Evolutionary conservation across 164 flowering plant genomes (phyloP), one percentile per base, ranked within the genome.

Genomic region (Sextonia rubra): DNA sequence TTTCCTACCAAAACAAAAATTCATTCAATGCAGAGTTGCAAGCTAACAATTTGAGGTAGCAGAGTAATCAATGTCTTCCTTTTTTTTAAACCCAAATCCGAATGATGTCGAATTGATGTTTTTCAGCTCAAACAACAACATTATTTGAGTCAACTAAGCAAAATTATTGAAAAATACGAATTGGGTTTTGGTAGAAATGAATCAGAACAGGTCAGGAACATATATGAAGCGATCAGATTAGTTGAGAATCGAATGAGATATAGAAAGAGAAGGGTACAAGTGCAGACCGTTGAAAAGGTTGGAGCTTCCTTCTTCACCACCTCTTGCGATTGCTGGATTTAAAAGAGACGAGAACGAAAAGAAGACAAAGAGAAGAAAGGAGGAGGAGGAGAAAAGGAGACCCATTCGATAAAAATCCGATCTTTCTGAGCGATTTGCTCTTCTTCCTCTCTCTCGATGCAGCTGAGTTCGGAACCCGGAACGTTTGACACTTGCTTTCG

Each of bases 281-380:
- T 11, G 26, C 25, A 14, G 12, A 23, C 27, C 25, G 18, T 23
- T 23, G 64, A 25, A 4, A 61, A 23, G 5, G 27, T 23, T 23
- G 64, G 64, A 61, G 64, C 25, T 61, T 25, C 25, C 24, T 25
- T 25, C 27, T 61, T 61, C 64, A 2, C 20, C 29, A 1, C 64
- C 64, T 61, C 64, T 61, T 25, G 30, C 64, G 27, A 25, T 61
- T 61, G 64, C 64, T n/a, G 64, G 64, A 25, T 25, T 61, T 23
- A 29, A 14, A 25, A 9, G 64, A 23, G 3, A 2, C 14, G 64
- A 25, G 14, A 25, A 22, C 24, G 29, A 25, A 23, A 61, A 24
- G 64, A 4, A 12, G 29, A 15, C 25, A 18, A 61, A 23, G 17
- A 61, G 64, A 24, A 61, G 64, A 25, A 61, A 25, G 24, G 17